Evolutionary conservation across 192 early-diverging fungal species (phyloP), one percentile per base, ranked within the genome.

Genomic region (Gryganskiella cystojenkinii): DNA sequence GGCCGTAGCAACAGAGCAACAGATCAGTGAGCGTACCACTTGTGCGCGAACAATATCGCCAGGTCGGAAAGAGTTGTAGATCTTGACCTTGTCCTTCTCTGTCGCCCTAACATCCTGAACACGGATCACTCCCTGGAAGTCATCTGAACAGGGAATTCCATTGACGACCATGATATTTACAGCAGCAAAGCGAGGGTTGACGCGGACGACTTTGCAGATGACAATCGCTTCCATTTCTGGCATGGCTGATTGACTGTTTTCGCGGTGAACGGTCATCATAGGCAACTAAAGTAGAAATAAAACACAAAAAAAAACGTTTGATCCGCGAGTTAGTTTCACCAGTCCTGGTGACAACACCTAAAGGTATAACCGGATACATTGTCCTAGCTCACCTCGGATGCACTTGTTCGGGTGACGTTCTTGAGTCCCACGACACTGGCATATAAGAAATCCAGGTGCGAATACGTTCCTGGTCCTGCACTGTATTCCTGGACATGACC

Each of bases 81-180:
- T 95, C 79, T 94, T 92, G 47, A 98, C 92, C 69, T 94, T 92
- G 70, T 99, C 98, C 65, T 92, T 93, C 61, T 99, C 96, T 0
- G 97, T 96, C 19, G 94, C 94, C 19, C 98, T 81, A 3, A 99
- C 92, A 80, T 98, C 96, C 82, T 98, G 96, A n/a, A 90, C 85
- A 70, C 94, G 84, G 31, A 99, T 94, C 37, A 92, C 86, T 46
- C 97, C 98, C 75, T 91, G 88, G 59, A 97, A 99, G 71, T 95
- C 94, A 67, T 96, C 94, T 60, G 85, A 85, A 71, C 90, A 92
- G 0, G 95, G 93, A 13, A 82, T 82, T 13, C 88, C 82, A 13
- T 89, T 93, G 3, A 98, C 96, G 46, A 98, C 92, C 90, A 97
- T 93, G 55, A 99, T 98, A 33, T 86, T 89, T 28, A 99, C 88